Evolutionary conservation across 345 rosid genomes (phyloP).

Genomic region (Eucalyptus brandiana): DNA sequence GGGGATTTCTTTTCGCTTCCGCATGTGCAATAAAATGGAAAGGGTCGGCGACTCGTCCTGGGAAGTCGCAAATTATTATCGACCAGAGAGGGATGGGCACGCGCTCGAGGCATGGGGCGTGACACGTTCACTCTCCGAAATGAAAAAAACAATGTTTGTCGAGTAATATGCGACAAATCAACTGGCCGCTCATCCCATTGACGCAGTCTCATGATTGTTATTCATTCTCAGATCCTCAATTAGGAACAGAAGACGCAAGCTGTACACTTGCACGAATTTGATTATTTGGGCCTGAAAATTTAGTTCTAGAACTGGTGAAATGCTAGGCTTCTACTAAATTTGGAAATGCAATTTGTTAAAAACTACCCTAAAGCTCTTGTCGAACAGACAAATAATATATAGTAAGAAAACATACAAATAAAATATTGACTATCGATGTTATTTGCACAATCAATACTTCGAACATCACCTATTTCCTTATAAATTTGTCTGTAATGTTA

Average conservation of each 20-base stretch:
- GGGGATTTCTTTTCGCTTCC: too few species aligned
- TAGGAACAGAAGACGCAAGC: neutral
- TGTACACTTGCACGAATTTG: neutral
- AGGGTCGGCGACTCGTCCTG: too few species aligned
- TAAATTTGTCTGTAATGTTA: neutral
- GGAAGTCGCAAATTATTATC: too few species aligned
- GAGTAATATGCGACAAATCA: neutral
- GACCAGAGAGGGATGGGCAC: too few species aligned
- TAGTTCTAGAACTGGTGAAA: neutral
- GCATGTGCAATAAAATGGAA: too few species aligned
- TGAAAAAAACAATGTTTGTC: neutral
- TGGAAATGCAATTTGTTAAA: neutral
- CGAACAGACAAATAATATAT: neutral
- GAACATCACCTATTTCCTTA: neutral
- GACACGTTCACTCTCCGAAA: neutral
- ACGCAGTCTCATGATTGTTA: neutral
- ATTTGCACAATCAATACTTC: neutral
- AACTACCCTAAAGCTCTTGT: neutral
- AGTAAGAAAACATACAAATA: neutral
- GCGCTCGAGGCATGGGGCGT: too few species aligned
- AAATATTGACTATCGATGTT: neutral
- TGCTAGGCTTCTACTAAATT: neutral
- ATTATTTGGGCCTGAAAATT: neutral
- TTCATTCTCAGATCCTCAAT: neutral
- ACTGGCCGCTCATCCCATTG: neutral